A percentile compares a stretch with the other conserved stretches of the same genome.
phyloP scores from a whole-genome alignment of 129 eudicot genomes.

The Lactuca sativa region DNA sequence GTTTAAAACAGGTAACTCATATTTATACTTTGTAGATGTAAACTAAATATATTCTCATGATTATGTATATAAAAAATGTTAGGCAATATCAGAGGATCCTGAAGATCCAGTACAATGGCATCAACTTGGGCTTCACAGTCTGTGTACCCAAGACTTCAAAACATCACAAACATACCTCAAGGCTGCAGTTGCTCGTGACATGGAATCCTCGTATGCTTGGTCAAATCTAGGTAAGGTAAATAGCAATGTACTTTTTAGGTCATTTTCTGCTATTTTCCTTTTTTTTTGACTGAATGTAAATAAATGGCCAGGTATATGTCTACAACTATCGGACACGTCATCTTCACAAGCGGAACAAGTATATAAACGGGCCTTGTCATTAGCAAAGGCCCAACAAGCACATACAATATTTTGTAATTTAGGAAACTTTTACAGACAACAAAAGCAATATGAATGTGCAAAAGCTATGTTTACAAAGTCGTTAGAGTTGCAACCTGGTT shows the following conservation, averaged over 20 bases:
- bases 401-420: conserved; percentile 72
- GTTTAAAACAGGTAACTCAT: conserved; percentile 69
- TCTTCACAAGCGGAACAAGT: conserved; percentile 81
- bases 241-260: too few species aligned
- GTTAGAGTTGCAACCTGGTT: conserved; percentile 86
- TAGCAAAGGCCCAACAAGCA: conserved; percentile 66
- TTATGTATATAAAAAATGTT: conserved; percentile 7
- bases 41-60: too few species aligned
- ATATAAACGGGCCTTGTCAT: conserved; percentile 70
- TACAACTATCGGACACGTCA: conserved; percentile 71
- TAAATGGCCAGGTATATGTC: conserved; percentile 56
- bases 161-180: conserved; percentile 78
- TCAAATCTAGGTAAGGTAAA: conserved; percentile 75
- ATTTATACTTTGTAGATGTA: not conserved
- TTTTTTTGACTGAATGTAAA: not conserved
- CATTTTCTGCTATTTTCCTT: not conserved
- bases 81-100: conserved; percentile 92
- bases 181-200: conserved; percentile 88
- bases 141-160: conserved; percentile 72
- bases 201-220: conserved; percentile 81
- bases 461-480: conserved; percentile 95
- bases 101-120: conserved; percentile 94
- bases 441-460: conserved; percentile 56
- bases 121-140: conserved; percentile 94
- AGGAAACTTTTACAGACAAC: conserved; percentile 83